phyloP scores from a whole-genome alignment of 1,139 yeast genomes.

The Blastobotrys persicus region DNA sequence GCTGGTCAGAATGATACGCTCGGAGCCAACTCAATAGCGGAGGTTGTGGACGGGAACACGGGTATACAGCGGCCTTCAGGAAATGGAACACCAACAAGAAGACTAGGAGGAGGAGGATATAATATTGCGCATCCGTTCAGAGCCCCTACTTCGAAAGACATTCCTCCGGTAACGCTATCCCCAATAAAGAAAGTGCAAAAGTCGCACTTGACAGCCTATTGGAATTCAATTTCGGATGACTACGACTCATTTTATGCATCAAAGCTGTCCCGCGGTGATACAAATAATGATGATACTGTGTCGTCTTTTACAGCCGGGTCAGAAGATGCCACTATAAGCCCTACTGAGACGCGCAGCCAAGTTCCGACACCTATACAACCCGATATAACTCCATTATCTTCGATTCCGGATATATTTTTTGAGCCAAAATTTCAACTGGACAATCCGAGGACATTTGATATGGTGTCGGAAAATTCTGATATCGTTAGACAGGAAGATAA shows the following conservation, averaged over 20 bases:
- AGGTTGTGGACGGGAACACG: constrained; percentile 48
- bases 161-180: constrained; percentile 76
- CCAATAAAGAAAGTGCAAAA: constrained; percentile 53
- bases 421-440: constrained; percentile 73
- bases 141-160: constrained; percentile 77
- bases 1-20: constrained; percentile 43
- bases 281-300: constrained; percentile 6
- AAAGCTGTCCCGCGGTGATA: constrained; percentile 8
- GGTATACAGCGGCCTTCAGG: constrained; percentile 1
- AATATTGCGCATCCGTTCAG: constrained; percentile 41
- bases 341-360: background rate
- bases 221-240: constrained; percentile 49
- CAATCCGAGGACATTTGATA: constrained; percentile 79
- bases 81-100: constrained; percentile 2
- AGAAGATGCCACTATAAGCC: background rate
- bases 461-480: constrained; percentile 59
- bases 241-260: constrained; percentile 40
- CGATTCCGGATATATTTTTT: constrained; percentile 69
- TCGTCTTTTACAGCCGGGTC: constrained; percentile 2
- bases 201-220: constrained; percentile 48
- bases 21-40: constrained; percentile 78
- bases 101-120: constrained; percentile 43
- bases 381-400: constrained; percentile 33
- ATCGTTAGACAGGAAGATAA: constrained; percentile 28
- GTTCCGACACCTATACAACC: constrained; percentile 9